Base-by-base conservation (phyloP, 441 rosid genomes). In the Syzygium malaccense region DNA sequence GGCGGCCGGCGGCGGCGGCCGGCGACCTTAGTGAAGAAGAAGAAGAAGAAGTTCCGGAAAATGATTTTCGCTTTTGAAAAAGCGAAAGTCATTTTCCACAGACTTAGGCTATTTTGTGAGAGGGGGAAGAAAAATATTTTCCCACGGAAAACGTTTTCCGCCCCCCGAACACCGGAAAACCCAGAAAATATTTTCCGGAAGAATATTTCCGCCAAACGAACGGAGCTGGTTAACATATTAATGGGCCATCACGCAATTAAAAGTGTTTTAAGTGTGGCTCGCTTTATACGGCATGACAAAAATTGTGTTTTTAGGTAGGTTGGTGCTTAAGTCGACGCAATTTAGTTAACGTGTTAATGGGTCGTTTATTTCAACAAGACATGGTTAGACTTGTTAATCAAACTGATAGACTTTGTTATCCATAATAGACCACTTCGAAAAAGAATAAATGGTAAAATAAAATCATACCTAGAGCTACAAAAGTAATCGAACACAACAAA, bases 331-430 rank as follows among this genome's bases (percentile, higher is more conserved):
- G 13, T 7, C 2, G 30, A 30, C 41, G 2, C 4, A 6, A 30
- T 64, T 30, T 30, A 64, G 41, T 30, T 30, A 30, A 64, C 12
- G 2, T 64, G 75, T 64, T 64, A 64, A 1, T 30, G 41, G 12
- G 12, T 13, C 2, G 8, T 64, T 17, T 17, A 15, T 64, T 62
- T 62, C 33, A 30, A 30, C 12, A 64, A 15, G 23, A 64, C 23
- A 2, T 0, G 10, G 12, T 4, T 0, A 30, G 0, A 64, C 3
- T 30, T 64, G 33, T 64, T 17, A 18, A 8, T 64, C 37, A 17
- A 64, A 30, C 8, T 0, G 6, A 64, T 30, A 64, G 11, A 30
- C 20, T 30, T 15, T 8, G 23, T 64, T 10, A 17, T 10, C 6
- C 19, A 12, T 17, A 8, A 17, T 64, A 30, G 23, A 15, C 23